These are phyloP conservation scores for Begonia fuchsioides DNA, from an alignment of 306 rosid species.

Conservation along the genomic window DNA sequence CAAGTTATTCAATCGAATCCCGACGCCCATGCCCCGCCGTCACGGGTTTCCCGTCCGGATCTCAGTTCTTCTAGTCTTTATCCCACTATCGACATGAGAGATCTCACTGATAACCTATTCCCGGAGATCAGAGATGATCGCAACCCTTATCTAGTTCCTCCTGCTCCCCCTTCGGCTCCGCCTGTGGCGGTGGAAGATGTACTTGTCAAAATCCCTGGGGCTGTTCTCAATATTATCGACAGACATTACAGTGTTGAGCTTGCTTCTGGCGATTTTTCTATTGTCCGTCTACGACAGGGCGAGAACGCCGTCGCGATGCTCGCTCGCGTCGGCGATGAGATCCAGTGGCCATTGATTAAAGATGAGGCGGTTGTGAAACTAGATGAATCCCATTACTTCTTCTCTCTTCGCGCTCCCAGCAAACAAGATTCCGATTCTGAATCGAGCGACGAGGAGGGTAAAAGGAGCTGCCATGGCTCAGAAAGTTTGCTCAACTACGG, in stretches of 20 bases:
- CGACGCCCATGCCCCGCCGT: conserved; percentile 9
- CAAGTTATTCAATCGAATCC: too few species aligned
- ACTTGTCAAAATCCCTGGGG: conserved; percentile 57
- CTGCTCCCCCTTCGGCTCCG: conserved; percentile 64
- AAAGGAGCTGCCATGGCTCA: neutral
- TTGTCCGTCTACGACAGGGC: conserved; percentile 44
- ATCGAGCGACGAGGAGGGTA: conserved; percentile 25
- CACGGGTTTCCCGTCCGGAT: conserved; percentile 6
- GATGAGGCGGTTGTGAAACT: conserved; percentile 60
- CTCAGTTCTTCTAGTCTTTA: too few species aligned
- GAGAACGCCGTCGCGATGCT: conserved; percentile 37
- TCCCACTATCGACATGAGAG: too few species aligned
- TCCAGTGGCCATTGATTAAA: conserved; percentile 83
- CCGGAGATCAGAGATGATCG: conserved; percentile 9
- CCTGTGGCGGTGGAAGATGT: conserved; percentile 33
- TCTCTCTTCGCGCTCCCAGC: conserved; percentile 40
- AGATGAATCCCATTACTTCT: conserved; percentile 78
- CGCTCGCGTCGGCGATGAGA: conserved; percentile 49
- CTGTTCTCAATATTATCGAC: conserved; percentile 68
- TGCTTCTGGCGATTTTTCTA: conserved; percentile 58
- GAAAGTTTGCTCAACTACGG: conserved; percentile 52
- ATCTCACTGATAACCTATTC: conserved; percentile 42
- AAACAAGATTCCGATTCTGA: conserved; percentile 15
- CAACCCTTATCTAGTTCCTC: neutral
- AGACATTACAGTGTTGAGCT: conserved; percentile 66